Evolutionary conservation across 768 basidiomycete species (phyloP), one percentile per base, ranked within the genome.

Genomic region (Russula foetens): DNA sequence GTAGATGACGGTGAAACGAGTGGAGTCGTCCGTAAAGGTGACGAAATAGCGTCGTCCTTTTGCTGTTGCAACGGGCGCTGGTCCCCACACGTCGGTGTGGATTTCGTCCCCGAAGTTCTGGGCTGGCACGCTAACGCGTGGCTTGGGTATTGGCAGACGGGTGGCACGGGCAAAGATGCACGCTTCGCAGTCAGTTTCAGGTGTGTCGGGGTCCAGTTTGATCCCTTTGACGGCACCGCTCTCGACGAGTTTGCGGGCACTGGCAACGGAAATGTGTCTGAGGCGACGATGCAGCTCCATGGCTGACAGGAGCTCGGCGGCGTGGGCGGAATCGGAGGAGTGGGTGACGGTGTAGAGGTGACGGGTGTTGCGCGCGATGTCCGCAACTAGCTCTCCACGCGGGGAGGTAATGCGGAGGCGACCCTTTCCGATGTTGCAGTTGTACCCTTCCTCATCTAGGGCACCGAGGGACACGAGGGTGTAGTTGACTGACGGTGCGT

Each of bases 111-210:
- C 21, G 17, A 47, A 47, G 19, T 21, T 9, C 53, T 35, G 12
- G 1, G 24, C 46, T 33, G 14, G 28, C 14, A 12, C 1, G 19
- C 54, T 47, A 21, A 33, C 11, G 35, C 19, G n/a, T 0, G n/a
- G 2, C 6, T 19, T 33, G 0, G 54, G 41, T 7, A 56, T 33
- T 3, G 54, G 29, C 19, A 31, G n/a, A 8, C 19, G n/a, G 14
- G 38, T 33, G 0, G 44, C 19, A 17, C 35, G n/a, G 0, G 21
- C 11, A 21, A 9, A 56, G 3, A 48, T 6, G 4, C 55, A 56
- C 2, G 29, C 73, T 14, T 78, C 69, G 62, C 80, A 82, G 35
- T 72, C 24, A 69, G 41, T 7, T 1, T 75, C 44, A 1, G 4
- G 7, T 4, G 19, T 33, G 6, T 0, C 7, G 0, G 24, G 44